Conservation (phyloP, 306 rosid genomes). For the Prunus campanulata region DNA sequence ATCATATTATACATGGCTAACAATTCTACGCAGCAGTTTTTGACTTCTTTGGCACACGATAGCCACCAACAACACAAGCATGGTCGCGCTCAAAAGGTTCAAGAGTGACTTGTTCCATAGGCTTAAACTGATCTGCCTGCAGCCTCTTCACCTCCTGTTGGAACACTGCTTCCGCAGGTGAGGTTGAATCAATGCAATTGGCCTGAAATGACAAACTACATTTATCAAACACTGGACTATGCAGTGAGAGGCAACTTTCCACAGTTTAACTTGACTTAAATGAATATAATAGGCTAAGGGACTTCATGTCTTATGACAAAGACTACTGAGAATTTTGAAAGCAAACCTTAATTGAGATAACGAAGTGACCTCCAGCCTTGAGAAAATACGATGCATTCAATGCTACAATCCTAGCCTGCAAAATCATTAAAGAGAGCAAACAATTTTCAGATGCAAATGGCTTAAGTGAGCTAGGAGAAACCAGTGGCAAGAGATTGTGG, state of each 20-base stretch:
- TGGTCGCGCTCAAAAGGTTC: slow-evolving; percentile 93
- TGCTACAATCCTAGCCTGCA: slow-evolving; percentile 94
- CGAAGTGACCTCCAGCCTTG: slow-evolving; percentile 87
- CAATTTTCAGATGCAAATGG: not conserved
- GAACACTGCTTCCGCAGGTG: slow-evolving; percentile 74
- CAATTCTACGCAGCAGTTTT: slow-evolving; percentile 31
- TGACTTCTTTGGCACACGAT: slow-evolving; percentile 64
- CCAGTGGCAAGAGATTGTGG: not conserved
- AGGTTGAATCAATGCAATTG: slow-evolving; percentile 86
- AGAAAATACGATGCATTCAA: slow-evolving; percentile 86
- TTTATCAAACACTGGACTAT: not conserved
- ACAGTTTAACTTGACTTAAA: not conserved
- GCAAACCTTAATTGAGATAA: slow-evolving; percentile 89
- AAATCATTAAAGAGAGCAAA: not conserved
- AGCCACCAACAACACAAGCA: slow-evolving; percentile 87
- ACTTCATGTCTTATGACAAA: not conserved
- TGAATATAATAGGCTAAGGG: not conserved
- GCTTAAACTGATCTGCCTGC: slow-evolving; percentile 82
- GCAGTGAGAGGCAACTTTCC: not conserved
- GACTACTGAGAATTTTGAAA: not conserved
- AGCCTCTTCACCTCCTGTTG: slow-evolving; percentile 78
- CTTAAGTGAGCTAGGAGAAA: not conserved
- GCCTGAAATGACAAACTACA: slow-evolving; percentile 44
- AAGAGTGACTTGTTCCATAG: slow-evolving; percentile 83
- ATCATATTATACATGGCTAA: not conserved